Percentiles rank a stretch among this genome's conserved stretches.
phyloP scores from a whole-genome alignment of 2,329 filamentous ascomycete species.

The Orbilia blumenaviensis region DNA sequence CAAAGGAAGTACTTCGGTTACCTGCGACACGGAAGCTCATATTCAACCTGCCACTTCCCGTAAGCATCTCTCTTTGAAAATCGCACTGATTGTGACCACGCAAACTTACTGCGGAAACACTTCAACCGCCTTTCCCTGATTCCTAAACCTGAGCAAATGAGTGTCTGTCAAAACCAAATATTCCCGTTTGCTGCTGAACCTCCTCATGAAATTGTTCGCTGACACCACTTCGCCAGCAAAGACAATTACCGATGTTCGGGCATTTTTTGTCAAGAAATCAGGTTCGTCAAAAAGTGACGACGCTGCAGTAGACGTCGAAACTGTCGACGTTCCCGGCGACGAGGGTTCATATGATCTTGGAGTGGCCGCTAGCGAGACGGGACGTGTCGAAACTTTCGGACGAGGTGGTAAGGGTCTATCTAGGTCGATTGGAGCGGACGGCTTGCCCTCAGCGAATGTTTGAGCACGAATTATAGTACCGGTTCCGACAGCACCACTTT shows the following conservation, averaged over 20 bases:
- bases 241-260: slow-evolving; percentile 35
- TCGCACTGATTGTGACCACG: background rate
- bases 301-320: slow-evolving; percentile 48
- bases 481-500: slow-evolving; percentile 41
- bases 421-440: slow-evolving; percentile 44
- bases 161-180: slow-evolving; percentile 76
- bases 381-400: slow-evolving; percentile 45
- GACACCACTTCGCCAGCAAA: slow-evolving; percentile 75
- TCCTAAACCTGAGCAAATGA: slow-evolving; percentile 75
- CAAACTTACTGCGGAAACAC: slow-evolving; percentile 64
- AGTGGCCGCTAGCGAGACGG: slow-evolving; percentile 40
- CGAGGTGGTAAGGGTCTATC: slow-evolving; percentile 38
- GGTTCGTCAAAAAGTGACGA: slow-evolving; percentile 46
- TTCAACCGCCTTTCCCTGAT: slow-evolving; percentile 72
- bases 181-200: slow-evolving; percentile 69
- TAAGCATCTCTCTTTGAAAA: slow-evolving; percentile 14
- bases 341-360: slow-evolving; percentile 50
- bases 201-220: slow-evolving; percentile 74
- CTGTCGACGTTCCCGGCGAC: slow-evolving; percentile 48
- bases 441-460: slow-evolving; percentile 32
- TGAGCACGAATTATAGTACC: slow-evolving; percentile 43
- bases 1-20: slow-evolving; percentile 56
- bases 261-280: slow-evolving; percentile 24
- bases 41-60: slow-evolving; percentile 25
- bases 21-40: slow-evolving; percentile 52